Base-by-base conservation (phyloP, 208 protist genomes). In the Lotmaria passim region DNA sequence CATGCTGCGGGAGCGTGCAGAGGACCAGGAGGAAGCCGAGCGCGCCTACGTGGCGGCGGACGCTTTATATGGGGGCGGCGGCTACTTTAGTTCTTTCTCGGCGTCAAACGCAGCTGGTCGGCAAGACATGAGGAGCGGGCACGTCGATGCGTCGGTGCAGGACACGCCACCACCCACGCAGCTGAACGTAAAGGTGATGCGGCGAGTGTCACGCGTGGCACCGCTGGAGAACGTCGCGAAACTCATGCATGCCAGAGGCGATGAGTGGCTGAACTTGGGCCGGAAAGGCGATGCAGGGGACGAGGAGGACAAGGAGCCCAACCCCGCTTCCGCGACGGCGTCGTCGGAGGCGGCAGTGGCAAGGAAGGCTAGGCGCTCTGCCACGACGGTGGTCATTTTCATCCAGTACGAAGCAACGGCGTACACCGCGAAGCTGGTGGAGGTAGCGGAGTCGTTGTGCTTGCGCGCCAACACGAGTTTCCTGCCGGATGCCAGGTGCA, bases 401-500 rank as follows among this genome's bases (percentile, higher is more conserved):
- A 71, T 77, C 26, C 63, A 70, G 55, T 77, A 67, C 31, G 55
- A 77, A 23, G 52, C 53, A 28, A 51, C 26, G 38, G 23, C 34
- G 46, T 61, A 67, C 36, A 28, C 47, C 21, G 36, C 34, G 34
- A 17, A 52, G 23, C 33, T 63, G 2, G 63, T 44, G 4, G 33
- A 48, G 28, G 33, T 66, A 34, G 60, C 21, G 60, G 70, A 63
- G 52, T 61, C 63, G 55, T n/a, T 64, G 53, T 52, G 47, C 24
- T 7, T 43, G 56, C 44, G 34, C 24, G 31, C 64, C 1, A 43
- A 30, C 33, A 64, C 50, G 50, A 59, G 68, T 26, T 63, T 66
- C 34, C 60, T 56, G 28, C 31, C 8, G n/a, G 78, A 80, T 19
- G n/a, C 56, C n/a, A 61, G 41, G 36, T 85, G 83, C 56, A 78